Conservation (phyloP, 2,329 filamentous ascomycete genomes). For the Sclerotinia trifoliorum region DNA sequence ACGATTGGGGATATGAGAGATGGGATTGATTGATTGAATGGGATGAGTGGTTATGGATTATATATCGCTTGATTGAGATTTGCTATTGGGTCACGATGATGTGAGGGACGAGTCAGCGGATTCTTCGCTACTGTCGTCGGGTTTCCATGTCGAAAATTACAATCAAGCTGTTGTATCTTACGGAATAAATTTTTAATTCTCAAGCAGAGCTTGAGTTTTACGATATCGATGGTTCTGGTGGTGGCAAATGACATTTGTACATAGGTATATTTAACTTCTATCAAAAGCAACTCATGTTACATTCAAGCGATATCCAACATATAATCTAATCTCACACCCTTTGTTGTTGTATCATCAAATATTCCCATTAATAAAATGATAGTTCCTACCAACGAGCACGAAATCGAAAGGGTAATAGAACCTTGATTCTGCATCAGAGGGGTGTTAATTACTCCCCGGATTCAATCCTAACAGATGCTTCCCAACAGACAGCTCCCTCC, state of each 20-base stretch:
- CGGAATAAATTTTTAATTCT: not conserved
- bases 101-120: not conserved
- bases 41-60: not conserved
- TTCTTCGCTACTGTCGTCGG: not conserved
- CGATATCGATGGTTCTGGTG: not conserved
- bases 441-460: too few species aligned
- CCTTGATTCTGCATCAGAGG: too few species aligned
- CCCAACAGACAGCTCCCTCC: too few species aligned
- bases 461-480: rapidly evolving
- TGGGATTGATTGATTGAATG: not conserved
- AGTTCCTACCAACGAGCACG: not conserved
- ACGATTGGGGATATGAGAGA: not conserved
- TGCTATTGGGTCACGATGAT: not conserved
- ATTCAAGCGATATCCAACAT: not conserved
- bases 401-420: not conserved
- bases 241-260: not conserved
- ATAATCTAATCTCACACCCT: not conserved
- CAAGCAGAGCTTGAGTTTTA: not conserved
- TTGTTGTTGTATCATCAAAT: not conserved
- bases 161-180: not conserved
- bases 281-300: not conserved
- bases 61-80: not conserved
- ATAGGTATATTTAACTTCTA: not conserved
- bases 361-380: not conserved
- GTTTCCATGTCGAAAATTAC: not conserved